phyloP scores from a whole-genome alignment of 331 rosid species.

The Rhamnella rubrinervis region DNA sequence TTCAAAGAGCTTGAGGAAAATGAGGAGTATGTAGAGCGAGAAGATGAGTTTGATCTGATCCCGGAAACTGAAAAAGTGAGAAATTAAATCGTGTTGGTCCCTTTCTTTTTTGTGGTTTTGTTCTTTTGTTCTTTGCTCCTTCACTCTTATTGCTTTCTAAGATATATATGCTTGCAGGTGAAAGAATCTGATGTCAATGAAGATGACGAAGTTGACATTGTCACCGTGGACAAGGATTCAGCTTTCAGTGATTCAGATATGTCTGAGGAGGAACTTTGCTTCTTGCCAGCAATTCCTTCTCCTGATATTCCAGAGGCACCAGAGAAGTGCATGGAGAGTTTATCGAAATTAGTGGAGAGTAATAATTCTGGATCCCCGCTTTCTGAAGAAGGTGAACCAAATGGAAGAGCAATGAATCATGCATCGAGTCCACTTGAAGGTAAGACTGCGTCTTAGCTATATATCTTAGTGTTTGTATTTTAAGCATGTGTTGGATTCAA shows the following conservation, averaged over 20 bases:
- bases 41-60: conserved; percentile 90
- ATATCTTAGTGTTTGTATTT: not conserved
- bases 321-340: conserved; percentile 69
- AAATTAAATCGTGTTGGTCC: conserved; percentile 7
- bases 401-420: conserved; percentile 58
- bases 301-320: conserved; percentile 65
- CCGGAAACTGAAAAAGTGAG: conserved; percentile 83
- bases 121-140: too few species aligned
- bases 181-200: conserved; percentile 77
- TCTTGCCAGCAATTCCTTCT: conserved; percentile 80
- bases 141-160: not conserved
- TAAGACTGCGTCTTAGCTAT: conserved; percentile 19
- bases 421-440: conserved; percentile 88
- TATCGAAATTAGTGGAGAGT: conserved; percentile 69
- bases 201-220: conserved; percentile 87
- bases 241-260: conserved; percentile 89
- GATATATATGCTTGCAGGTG: conserved; percentile 44
- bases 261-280: conserved; percentile 87
- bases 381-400: conserved; percentile 83
- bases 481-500: not conserved
- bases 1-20: conserved; percentile 97
- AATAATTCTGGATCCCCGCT: conserved; percentile 87
- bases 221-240: conserved; percentile 72
- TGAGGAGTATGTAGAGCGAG: conserved; percentile 84
- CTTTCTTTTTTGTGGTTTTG: not conserved